phyloP scores from a whole-genome alignment of 2,329 filamentous ascomycete genomes.

The Trichothecium sympodiale region DNA sequence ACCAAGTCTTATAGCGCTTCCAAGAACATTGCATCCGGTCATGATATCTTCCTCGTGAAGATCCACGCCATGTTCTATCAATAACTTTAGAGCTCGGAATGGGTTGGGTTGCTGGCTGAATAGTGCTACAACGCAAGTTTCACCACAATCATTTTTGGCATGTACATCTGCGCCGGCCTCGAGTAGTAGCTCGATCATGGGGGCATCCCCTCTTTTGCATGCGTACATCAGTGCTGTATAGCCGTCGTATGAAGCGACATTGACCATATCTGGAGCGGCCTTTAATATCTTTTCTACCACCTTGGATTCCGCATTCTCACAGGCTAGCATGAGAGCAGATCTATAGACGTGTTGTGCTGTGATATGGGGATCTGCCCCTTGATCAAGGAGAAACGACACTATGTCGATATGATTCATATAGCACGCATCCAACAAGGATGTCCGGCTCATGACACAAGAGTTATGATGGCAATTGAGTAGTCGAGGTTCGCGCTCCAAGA shows the following conservation, averaged over 20 bases:
- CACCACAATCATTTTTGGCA: slow-evolving; percentile 1
- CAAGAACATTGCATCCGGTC: slow-evolving; percentile 9
- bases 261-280: slow-evolving; percentile 9
- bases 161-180: slow-evolving; percentile 9
- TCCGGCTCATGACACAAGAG: slow-evolving; percentile 6
- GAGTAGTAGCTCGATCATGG: slow-evolving; percentile 9
- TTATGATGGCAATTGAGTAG: slow-evolving; percentile 9
- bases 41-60: slow-evolving; percentile 8
- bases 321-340: slow-evolving; percentile 10
- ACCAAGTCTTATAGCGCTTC: slow-evolving; percentile 7
- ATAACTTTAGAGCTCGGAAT: slow-evolving; percentile 5
- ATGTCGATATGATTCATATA: slow-evolving; percentile 5
- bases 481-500: slow-evolving; percentile 10
- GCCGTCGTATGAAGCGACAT: slow-evolving; percentile 5
- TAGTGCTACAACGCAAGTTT: slow-evolving; percentile 5
- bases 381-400: slow-evolving; percentile 9
- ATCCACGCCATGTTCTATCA: slow-evolving; percentile 10
- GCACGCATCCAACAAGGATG: slow-evolving; percentile 10
- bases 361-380: slow-evolving; percentile 8
- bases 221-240: slow-evolving; percentile 9
- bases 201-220: slow-evolving; percentile 6
- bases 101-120: background rate
- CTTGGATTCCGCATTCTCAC: slow-evolving; percentile 6
- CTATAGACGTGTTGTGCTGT: slow-evolving; percentile 7
- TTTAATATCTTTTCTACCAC: slow-evolving; percentile 9